A percentile compares a stretch with the other conserved stretches of the same genome.
These are phyloP conservation scores for Apiotrichum gracile DNA, from an alignment of 1,284 basidiomycete species.

Conservation along the genomic window DNA sequence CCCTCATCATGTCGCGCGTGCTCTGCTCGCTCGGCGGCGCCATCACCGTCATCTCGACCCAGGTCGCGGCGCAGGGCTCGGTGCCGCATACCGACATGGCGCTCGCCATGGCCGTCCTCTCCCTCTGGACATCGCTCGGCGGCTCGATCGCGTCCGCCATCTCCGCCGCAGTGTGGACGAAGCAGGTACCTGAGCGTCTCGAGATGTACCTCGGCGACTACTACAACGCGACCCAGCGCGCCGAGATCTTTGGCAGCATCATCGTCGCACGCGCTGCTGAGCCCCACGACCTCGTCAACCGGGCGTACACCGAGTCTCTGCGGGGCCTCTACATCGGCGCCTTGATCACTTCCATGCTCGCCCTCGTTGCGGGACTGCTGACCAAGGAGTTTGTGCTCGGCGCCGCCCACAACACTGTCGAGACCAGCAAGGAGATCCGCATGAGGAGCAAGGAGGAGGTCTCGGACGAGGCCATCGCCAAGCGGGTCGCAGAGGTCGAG, in stretches of 20 bases:
- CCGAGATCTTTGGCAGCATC: constrained; percentile 34
- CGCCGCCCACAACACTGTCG: constrained; percentile 29
- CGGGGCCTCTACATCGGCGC: constrained; percentile 22
- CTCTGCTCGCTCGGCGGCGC: constrained; percentile 19
- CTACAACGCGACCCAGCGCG: constrained; percentile 23
- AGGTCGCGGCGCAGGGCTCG: constrained; percentile 3
- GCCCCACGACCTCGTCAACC: constrained; percentile 26
- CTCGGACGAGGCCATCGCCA: constrained; percentile 4
- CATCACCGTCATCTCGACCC: constrained; percentile 38
- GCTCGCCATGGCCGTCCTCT: constrained; percentile 3
- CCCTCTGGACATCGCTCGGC: constrained; percentile 9
- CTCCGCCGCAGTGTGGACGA: constrained; percentile 5
- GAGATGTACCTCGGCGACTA: constrained; percentile 25
- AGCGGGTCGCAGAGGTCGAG: constrained; percentile 7
- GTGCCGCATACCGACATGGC: constrained; percentile 8
- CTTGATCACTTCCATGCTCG: constrained; percentile 22
- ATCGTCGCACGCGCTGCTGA: constrained; percentile 25
- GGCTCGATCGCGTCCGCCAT: constrained; percentile 3
- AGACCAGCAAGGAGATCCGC: constrained; percentile 25
- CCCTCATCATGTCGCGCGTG: constrained; percentile 35
- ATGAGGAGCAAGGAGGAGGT: constrained; percentile 19
- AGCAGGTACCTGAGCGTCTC: constrained; percentile 25
- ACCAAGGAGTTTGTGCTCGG: constrained; percentile 30
- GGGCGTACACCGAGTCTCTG: constrained; percentile 30
- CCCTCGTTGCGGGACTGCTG: constrained; percentile 24